Evolutionary conservation across 306 rosid species (phyloP).

Genomic region (Argentina anserina): DNA sequence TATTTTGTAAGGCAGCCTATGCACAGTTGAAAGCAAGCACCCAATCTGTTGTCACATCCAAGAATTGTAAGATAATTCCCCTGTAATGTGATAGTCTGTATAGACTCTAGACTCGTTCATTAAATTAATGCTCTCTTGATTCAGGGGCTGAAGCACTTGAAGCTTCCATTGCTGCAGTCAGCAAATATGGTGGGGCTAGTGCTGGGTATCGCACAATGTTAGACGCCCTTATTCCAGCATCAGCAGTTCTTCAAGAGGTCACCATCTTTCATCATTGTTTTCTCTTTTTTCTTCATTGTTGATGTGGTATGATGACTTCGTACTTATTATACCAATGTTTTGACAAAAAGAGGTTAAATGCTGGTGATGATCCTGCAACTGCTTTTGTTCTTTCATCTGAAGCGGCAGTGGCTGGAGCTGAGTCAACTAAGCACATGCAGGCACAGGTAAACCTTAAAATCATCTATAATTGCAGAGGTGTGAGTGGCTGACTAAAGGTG

Average conservation of each 20-base stretch:
- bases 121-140: conserved; percentile 32
- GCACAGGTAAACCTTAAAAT: conserved; percentile 53
- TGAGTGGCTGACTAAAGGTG: not conserved
- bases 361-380: conserved; percentile 63
- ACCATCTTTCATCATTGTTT: not conserved
- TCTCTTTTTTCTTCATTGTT: conserved; percentile 21
- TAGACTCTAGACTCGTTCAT: not conserved
- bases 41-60: conserved; percentile 39
- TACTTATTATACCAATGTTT: conserved; percentile 23
- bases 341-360: conserved; percentile 53
- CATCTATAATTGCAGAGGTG: not conserved
- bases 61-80: conserved; percentile 58
- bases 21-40: conserved; percentile 56
- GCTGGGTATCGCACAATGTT: conserved; percentile 93
- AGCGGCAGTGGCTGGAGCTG: conserved; percentile 82
- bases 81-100: conserved; percentile 9
- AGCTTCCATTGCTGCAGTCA: conserved; percentile 76
- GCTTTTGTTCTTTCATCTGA: conserved; percentile 81
- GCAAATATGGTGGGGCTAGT: conserved; percentile 90
- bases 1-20: conserved; percentile 79
- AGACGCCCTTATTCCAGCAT: conserved; percentile 94
- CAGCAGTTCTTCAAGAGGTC: conserved; percentile 69
- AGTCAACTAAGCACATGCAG: conserved; percentile 77
- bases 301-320: conserved; percentile 6
- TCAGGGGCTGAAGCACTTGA: conserved; percentile 87